phyloP scores from a whole-genome alignment of 2,329 filamentous ascomycete genomes.

The Botrytis paeoniae region DNA sequence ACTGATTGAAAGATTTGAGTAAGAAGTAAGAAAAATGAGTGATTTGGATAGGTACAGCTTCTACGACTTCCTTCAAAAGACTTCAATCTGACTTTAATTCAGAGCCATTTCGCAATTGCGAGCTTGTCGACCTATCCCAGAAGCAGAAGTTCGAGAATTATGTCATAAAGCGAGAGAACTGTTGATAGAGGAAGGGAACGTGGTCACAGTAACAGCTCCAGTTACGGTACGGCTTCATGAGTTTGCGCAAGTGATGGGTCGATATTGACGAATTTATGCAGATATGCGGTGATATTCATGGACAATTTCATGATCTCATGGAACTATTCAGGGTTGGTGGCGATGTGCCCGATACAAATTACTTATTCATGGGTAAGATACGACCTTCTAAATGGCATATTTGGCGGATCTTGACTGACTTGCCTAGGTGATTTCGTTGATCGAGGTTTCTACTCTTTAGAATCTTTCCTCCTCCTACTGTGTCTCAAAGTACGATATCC shows the following conservation, averaged over 20 bases:
- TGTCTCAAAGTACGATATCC: conserved; percentile 97
- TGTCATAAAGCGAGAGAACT: conserved; percentile 97
- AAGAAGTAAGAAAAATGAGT: conserved; percentile 61
- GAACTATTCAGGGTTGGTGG: conserved; percentile 92
- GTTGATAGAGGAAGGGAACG: conserved; percentile 95
- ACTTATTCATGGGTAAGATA: conserved; percentile 86
- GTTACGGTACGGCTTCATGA: conserved; percentile 64
- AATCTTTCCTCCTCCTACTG: conserved; percentile 91
- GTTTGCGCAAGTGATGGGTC: conserved; percentile 22
- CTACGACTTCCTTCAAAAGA: not conserved
- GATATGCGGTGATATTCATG: conserved; percentile 97
- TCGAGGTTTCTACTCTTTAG: conserved; percentile 94
- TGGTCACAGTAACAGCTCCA: conserved; percentile 90
- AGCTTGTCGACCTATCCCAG: conserved; percentile 92
- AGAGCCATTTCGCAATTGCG: conserved; percentile 95
- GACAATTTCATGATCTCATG: conserved; percentile 96
- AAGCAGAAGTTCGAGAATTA: conserved; percentile 90
- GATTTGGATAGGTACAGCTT: conserved; percentile 78
- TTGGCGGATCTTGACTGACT: conserved; percentile 21
- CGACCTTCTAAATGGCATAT: not conserved
- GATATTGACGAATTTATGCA: conserved; percentile 36
- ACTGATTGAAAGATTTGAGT: not conserved
- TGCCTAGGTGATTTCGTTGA: conserved; percentile 86
- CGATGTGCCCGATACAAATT: conserved; percentile 92
- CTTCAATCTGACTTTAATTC: conserved; percentile 20